Percentiles rank a stretch among this genome's conserved stretches.
Conservation (phyloP, 2,329 filamentous ascomycete genomes). For the Pleoardoris graminearum region DNA sequence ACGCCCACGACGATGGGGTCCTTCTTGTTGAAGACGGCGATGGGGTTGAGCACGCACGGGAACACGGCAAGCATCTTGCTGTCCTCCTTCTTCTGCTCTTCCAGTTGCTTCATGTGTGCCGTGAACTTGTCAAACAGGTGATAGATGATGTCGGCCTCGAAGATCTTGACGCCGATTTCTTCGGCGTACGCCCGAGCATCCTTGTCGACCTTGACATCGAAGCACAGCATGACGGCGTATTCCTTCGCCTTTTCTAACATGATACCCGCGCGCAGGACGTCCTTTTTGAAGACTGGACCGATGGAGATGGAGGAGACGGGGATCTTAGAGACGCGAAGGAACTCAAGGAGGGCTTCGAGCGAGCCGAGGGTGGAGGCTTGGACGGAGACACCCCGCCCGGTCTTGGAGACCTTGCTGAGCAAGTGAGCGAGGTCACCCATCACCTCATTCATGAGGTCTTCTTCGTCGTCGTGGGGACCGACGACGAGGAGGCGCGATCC, state of each 20-base stretch:
- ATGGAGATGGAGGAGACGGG: slow-evolving; percentile 97
- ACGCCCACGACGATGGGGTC: slow-evolving; percentile 93
- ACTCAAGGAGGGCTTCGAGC: slow-evolving; percentile 92
- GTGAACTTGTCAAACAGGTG: slow-evolving; percentile 97
- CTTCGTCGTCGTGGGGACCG: slow-evolving; percentile 92
- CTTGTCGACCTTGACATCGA: slow-evolving; percentile 99
- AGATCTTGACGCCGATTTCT: slow-evolving; percentile 94
- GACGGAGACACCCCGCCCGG: slow-evolving; percentile 91
- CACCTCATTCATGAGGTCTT: slow-evolving; percentile 94
- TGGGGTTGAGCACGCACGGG: slow-evolving; percentile 85
- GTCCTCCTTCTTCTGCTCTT: slow-evolving; percentile 93
- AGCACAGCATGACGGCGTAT: slow-evolving; percentile 98
- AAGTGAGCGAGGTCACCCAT: slow-evolving; percentile 91
- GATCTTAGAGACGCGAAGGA: slow-evolving; percentile 94
- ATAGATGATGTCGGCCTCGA: slow-evolving; percentile 98
- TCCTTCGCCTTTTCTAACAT: slow-evolving; percentile 97
- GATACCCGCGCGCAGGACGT: slow-evolving; percentile 89
- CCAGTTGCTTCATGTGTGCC: slow-evolving; percentile 84
- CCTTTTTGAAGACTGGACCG: slow-evolving; percentile 95
- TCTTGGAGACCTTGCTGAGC: slow-evolving; percentile 87
- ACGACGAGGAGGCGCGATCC: slow-evolving; percentile 94
- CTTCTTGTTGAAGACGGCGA: slow-evolving; percentile 98
- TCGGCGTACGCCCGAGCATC: slow-evolving; percentile 90
- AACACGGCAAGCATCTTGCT: slow-evolving; percentile 95
- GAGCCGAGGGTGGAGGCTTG: slow-evolving; percentile 97